Evolutionary conservation across 257 asterid genomes (phyloP), one percentile per base, ranked within the genome.

Genomic region (Solanum chaucha): DNA sequence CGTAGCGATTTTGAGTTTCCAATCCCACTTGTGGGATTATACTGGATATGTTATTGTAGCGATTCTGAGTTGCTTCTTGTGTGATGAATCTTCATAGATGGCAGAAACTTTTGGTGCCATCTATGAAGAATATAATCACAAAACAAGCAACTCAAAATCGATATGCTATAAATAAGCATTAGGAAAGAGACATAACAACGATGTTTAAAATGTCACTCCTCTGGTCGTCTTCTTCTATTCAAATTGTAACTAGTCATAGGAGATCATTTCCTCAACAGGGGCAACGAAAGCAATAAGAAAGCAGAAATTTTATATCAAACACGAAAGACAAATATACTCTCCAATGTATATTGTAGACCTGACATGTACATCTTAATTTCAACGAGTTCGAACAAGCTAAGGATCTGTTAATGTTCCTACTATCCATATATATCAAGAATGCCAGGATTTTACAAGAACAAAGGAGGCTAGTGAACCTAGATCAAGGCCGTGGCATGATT

Each of bases 401-500:
- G 68, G 77, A 71, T 85, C 83, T 86, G 87, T 86, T 86, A 72
- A 59, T 30, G 83, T 38, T 46, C 32, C 87, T 85, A 26, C 87
- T 70, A 28, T 36, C 40, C 78, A 20, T 58, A 30, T 36, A 44
- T 30, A 59, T 70, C 24, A 86, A 75, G 82, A 19, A 78, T 28
- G 85, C 19, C 85, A 80, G 85, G 85, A 72, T 86, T 72, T 48
- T 72, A 72, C 87, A 86, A 84, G 64, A 65, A 84, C 40, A 55
- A 8, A 20, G 20, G 73, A 67, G 61, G 68, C 72, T 85, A 46
- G 41, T 46, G 82, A 88, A 86, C 90, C 90, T 90, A 90, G 89
- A 89, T 87, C 86, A 86, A 89, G 91, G 93, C 88, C 89, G 88
- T 85, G 88, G 89, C 88, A 87, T 93, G 88, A 89, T 91, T 91